Evolutionary conservation across 139 green algal species (phyloP).

Genomic region (Chlamydomonas incerta): DNA sequence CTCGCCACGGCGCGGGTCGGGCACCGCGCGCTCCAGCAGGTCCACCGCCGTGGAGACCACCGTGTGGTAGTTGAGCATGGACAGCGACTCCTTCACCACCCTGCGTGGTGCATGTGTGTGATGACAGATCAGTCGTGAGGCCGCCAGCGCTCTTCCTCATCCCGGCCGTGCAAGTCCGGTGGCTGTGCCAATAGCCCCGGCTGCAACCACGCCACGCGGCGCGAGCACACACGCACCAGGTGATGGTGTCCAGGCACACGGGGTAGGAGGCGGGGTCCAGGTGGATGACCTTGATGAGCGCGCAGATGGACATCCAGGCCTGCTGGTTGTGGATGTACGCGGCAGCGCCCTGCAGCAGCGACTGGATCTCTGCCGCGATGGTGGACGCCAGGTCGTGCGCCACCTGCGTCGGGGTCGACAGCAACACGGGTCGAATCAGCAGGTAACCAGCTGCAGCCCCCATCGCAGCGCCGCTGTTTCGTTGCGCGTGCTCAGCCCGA

Average conservation of each 20-base stretch:
- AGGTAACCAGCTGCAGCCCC: no score
- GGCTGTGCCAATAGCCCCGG: no score
- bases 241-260: constrained; percentile 69
- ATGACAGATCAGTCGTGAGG: no score
- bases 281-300: constrained; percentile 84
- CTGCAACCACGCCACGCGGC: no score
- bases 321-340: constrained; percentile 78
- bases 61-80: constrained; percentile 65
- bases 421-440: no score
- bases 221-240: constrained; percentile 32
- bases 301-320: constrained; percentile 87
- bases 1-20: constrained; percentile 32
- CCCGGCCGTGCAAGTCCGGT: no score
- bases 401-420: constrained; percentile 34
- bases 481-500: no score
- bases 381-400: constrained; percentile 74
- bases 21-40: constrained; percentile 70
- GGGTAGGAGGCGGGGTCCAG: constrained; percentile 75
- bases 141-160: no score
- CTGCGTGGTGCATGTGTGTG: constrained; percentile 27
- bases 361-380: constrained; percentile 80
- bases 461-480: no score
- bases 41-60: constrained; percentile 66
- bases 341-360: constrained; percentile 72
- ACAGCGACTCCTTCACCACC: constrained; percentile 58